Base-by-base conservation (phyloP, 2,329 filamentous ascomycete species). In the Drechslerella dactyloides region DNA sequence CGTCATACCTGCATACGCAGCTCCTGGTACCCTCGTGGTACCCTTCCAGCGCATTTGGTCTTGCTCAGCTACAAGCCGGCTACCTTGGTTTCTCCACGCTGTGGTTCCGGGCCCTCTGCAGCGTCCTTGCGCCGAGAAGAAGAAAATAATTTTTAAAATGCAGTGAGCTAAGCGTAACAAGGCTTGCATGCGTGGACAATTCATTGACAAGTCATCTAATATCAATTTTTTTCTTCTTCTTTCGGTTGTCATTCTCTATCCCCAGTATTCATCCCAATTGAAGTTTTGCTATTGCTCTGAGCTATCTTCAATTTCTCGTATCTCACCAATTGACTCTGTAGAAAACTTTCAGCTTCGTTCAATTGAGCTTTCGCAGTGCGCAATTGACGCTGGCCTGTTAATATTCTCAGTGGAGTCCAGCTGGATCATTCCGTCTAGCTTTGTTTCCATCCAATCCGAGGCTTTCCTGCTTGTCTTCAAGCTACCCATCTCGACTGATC, bases 151-250 rank as follows among this genome's bases (percentile, higher is more conserved):
- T 57, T 69, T 69, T 53, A 51, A 64, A 72, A 64, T 50, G 60
- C 51, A 72, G 65, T 55, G 60, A 52, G 60, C 68, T 72, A 72
- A 33, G 27, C 4, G 8, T 33, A 33, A 65, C 60, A 40, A 57
- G 55, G 68, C 68, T 65, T 65, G 68, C 60, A 72, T 72, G 68
- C 68, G 60, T 72, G 68, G 68, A 72, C 68, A 72, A 65, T 72
- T 72, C 68, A 72, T 72, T 46, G 66, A 70, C 66, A 65, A 65
- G 61, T 53, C 52, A 57, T 55, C 35, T 54, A 51, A 54, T 72
- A 61, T 65, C 55, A 64, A 55, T n/a, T 15, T 42, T 51, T 56
- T 42, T 61, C 64, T 65, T 61, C 6, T 61, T 60, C 17, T 35
- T 44, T 35, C 24, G 19, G 23, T 30, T 23, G n/a, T 17, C 24